phyloP scores from a whole-genome alignment of 768 basidiomycete species.

The Calocera viscosa region DNA sequence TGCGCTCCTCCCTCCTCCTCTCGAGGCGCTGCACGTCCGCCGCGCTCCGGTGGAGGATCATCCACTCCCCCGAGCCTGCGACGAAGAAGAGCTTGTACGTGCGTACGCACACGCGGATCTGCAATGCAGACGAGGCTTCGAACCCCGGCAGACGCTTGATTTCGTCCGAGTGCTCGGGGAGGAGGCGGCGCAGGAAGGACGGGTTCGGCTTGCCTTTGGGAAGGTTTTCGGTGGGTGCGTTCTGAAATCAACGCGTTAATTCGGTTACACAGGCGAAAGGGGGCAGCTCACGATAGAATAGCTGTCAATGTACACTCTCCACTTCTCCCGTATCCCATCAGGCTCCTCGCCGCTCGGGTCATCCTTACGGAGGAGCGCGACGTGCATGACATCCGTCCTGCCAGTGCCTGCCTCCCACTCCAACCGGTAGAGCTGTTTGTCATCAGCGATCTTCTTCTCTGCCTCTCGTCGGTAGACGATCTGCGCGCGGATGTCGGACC shows the following conservation, averaged over 20 bases:
- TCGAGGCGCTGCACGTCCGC: not conserved
- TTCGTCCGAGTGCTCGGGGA: not conserved
- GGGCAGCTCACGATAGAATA: slow-evolving; percentile 27
- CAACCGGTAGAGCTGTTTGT: slow-evolving; percentile 35
- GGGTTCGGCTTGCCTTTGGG: not conserved
- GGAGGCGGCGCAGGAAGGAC: not conserved
- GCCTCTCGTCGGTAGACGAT: slow-evolving; percentile 33
- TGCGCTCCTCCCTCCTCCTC: not conserved
- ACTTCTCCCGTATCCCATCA: slow-evolving; percentile 27
- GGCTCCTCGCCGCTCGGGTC: slow-evolving; percentile 35
- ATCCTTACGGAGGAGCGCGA: slow-evolving; percentile 32
- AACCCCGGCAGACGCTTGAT: not conserved
- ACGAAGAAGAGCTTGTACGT: slow-evolving; percentile 69
- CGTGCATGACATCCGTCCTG: slow-evolving; percentile 21
- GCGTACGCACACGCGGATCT: slow-evolving; percentile 69
- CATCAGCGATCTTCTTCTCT: slow-evolving; percentile 28
- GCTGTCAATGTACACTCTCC: slow-evolving; percentile 33
- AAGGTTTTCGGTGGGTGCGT: slow-evolving; percentile 12
- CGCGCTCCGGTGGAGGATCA: not conserved
- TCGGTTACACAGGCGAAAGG: not conserved
- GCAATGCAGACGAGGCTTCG: slow-evolving; percentile 41
- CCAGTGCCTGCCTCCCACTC: slow-evolving; percentile 25
- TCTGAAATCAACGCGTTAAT: not conserved
- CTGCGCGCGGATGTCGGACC: slow-evolving; percentile 25
- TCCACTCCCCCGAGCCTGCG: slow-evolving; percentile 33